Evolutionary conservation across 2,329 filamentous ascomycete species (phyloP), one percentile per base, ranked within the genome.

Genomic region (Cladosporium cucumerinum): DNA sequence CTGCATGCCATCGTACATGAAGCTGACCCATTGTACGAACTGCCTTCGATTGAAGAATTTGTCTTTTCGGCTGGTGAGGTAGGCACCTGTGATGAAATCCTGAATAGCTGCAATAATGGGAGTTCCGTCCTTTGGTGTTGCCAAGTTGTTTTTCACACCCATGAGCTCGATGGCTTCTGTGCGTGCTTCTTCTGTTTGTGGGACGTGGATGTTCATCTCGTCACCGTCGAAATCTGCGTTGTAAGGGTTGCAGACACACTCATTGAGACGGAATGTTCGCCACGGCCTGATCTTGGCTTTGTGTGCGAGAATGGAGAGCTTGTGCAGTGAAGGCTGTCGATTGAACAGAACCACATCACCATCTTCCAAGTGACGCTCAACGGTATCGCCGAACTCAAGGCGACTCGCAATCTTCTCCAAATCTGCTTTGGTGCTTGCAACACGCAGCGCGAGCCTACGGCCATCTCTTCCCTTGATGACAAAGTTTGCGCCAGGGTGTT

Each of bases 201-300:
- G 95, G 18, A 99, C 93, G 78, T 99, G 95, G 57, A 99, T 80
- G 72, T 99, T 99, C 95, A 99, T 99, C 78, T 99, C 95, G 72
- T 99, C 95, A 66, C 95, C 95, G 73, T 99, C 95, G 71, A 99
- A 99, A 85, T 99, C 95, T 64, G 95, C 95, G 72, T 99, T 99
- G 83, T 99, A 99, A 3, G 95, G 95, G 67, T 91, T 93, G 79
- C 95, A 99, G 1, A 97, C 95, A 85, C 95, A 99, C 77, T 99
- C 95, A 75, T 99, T 99, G 21, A 99, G 84, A 63, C 95, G 89
- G 76, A 99, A 98, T 0, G 95, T 99, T 77, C 93, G 88, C 89
- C 95, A 96, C 0, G 94, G 95, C 58, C 95, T 87, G 57, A 99
- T 87, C 78, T 97, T 97, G 71, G 90, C 95, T 73, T 90, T 88